These are phyloP conservation scores for Daldinia loculata DNA, from an alignment of 495 filamentous ascomycete genomes.

Conservation along the genomic window DNA sequence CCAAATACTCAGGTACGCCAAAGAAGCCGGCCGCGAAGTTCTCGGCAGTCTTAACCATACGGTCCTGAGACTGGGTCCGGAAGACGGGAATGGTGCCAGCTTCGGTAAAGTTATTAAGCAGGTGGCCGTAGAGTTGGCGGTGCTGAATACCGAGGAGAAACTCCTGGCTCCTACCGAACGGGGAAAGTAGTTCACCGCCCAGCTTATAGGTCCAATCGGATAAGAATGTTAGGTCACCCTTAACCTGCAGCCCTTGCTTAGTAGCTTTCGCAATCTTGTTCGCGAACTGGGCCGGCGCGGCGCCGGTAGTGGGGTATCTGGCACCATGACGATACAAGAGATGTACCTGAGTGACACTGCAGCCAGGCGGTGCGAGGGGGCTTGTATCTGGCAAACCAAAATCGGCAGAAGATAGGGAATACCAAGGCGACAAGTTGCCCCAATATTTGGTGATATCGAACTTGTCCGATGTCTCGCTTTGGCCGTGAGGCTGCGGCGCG, in stretches of 20 bases:
- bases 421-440: constrained; percentile 47
- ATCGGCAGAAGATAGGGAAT: constrained; percentile 44
- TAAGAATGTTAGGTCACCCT: constrained; percentile 60
- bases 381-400: constrained; percentile 44
- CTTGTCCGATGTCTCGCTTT: constrained; percentile 20
- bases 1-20: constrained; percentile 50
- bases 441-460: constrained; percentile 47
- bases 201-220: constrained; percentile 62
- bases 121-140: constrained; percentile 55
- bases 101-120: constrained; percentile 53
- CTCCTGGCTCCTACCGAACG: constrained; percentile 47
- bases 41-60: constrained; percentile 51
- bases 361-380: constrained; percentile 49
- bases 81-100: constrained; percentile 48
- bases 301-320: constrained; percentile 43
- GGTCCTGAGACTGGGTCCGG: constrained; percentile 50
- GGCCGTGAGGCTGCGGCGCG: constrained; percentile 37
- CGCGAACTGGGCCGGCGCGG: constrained; percentile 40
- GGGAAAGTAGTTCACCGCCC: constrained; percentile 63
- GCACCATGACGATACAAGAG: constrained; percentile 47
- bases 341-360: constrained; percentile 63
- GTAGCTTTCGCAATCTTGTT: constrained; percentile 44
- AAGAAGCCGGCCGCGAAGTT: constrained; percentile 55
- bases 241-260: constrained; percentile 47
- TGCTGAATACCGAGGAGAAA: constrained; percentile 53